phyloP scores from a whole-genome alignment of 306 rosid genomes.

The Clitoria ternatea region DNA sequence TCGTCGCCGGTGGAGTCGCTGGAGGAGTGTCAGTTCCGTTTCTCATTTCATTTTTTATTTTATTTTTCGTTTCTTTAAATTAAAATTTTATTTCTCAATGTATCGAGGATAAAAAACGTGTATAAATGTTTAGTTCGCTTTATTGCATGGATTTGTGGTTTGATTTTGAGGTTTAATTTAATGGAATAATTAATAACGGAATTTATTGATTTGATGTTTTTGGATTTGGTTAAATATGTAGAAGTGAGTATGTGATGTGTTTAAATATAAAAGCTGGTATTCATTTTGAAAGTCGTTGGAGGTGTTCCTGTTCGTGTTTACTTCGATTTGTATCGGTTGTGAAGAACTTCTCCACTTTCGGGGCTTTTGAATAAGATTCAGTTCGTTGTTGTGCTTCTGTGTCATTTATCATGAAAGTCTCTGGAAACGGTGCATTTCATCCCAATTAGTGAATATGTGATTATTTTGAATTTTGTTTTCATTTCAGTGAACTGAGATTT shows the following conservation, averaged over 20 bases:
- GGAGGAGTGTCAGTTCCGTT: constrained; percentile 93
- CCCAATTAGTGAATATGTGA: not conserved
- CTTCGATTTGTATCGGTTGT: not conserved
- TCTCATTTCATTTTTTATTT: constrained; percentile 17
- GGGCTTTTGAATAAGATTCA: not conserved
- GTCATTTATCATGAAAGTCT: not conserved
- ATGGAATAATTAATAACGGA: not conserved
- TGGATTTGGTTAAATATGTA: constrained; percentile 13
- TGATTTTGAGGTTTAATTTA: not conserved
- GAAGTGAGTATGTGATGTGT: constrained; percentile 3
- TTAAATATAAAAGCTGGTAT: not conserved
- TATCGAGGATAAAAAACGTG: not conserved
- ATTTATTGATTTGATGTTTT: not conserved
- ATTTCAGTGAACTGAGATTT: not conserved
- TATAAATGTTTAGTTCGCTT: not conserved
- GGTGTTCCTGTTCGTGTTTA: not conserved
- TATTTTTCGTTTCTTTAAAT: not conserved
- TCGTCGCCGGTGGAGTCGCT: constrained; percentile 95
- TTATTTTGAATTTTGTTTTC: not conserved
- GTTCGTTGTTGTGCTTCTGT: not conserved
- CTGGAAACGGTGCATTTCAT: not conserved
- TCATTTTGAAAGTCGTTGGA: not conserved
- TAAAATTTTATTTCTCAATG: not conserved
- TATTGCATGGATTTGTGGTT: not conserved
- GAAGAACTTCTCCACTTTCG: not conserved